A percentile compares a stretch with the other conserved stretches of the same genome.
phyloP scores from a whole-genome alignment of 2,329 filamentous ascomycete genomes.

The Penicillium sp. region DNA sequence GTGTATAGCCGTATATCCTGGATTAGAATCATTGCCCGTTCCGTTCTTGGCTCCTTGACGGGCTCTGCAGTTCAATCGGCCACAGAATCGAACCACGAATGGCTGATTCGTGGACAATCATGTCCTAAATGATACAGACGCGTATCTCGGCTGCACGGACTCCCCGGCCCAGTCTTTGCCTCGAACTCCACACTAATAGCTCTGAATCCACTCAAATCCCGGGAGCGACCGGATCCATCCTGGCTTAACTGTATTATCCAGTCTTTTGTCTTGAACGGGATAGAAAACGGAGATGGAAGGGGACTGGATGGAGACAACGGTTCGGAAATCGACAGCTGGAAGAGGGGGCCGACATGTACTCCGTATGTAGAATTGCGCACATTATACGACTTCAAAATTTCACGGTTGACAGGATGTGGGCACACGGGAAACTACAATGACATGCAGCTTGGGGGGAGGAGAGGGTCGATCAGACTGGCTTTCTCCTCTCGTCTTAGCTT shows the following conservation, averaged over 20 bases:
- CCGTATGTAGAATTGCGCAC: neutral
- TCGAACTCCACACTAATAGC: constrained; percentile 3
- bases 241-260: neutral
- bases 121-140: constrained; percentile 29
- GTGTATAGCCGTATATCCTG: neutral
- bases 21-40: neutral
- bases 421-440: constrained; percentile 13
- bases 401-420: constrained; percentile 5
- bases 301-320: neutral
- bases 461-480: constrained; percentile 14
- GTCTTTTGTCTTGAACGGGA: neutral
- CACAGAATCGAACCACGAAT: constrained; percentile 8
- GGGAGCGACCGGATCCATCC: constrained; percentile 11
- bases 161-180: constrained; percentile 1
- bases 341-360: neutral
- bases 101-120: constrained; percentile 8
- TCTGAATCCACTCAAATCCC: constrained; percentile 14
- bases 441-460: constrained; percentile 16
- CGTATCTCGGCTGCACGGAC: constrained; percentile 37
- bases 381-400: neutral
- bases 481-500: constrained; percentile 13
- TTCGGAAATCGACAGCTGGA: neutral
- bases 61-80: constrained; percentile 5
- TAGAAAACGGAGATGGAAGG: neutral
- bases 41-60: neutral